phyloP scores from a whole-genome alignment of 495 filamentous ascomycete genomes.

The Talaromyces wortmannii region DNA sequence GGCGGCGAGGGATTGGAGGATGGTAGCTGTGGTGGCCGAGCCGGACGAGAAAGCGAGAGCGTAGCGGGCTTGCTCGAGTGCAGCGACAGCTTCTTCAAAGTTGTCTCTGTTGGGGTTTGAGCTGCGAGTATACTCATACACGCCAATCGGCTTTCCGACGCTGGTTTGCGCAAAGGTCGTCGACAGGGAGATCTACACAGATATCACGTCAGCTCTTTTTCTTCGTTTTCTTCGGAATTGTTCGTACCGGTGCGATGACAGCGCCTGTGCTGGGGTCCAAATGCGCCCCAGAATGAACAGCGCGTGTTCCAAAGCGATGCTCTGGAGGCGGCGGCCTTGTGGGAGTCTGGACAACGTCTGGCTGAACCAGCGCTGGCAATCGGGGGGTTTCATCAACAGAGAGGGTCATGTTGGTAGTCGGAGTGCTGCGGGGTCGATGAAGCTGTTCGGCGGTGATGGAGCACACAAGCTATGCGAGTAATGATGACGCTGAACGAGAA shows the following conservation, averaged over 20 bases:
- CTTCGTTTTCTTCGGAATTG: not conserved
- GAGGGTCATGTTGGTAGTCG: not conserved
- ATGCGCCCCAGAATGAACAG: constrained; percentile 86
- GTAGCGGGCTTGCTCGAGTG: constrained; percentile 85
- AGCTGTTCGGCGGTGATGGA: no score
- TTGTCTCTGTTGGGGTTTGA: constrained; percentile 90
- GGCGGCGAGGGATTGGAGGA: constrained; percentile 85
- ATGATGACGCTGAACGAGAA: no score
- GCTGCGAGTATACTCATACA: constrained; percentile 85
- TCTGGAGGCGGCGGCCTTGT: constrained; percentile 51
- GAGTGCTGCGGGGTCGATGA: no score
- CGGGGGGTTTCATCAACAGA: not conserved
- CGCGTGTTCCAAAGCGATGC: constrained; percentile 80
- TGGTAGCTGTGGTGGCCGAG: constrained; percentile 85
- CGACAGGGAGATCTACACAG: constrained; percentile 74
- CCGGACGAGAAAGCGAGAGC: constrained; percentile 94
- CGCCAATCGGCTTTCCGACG: constrained; percentile 78
- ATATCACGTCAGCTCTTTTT: constrained; percentile 7
- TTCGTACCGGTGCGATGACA: constrained; percentile 74
- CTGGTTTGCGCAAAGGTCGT: constrained; percentile 87
- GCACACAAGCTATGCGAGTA: no score
- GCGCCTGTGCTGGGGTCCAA: constrained; percentile 89
- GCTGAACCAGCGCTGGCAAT: constrained; percentile 1
- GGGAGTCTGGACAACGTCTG: constrained; percentile 43
- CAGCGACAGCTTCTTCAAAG: constrained; percentile 86